Evolutionary conservation across 2,329 filamentous ascomycete species (phyloP), one percentile per base, ranked within the genome.

Genomic region (Alternaria burnsii): DNA sequence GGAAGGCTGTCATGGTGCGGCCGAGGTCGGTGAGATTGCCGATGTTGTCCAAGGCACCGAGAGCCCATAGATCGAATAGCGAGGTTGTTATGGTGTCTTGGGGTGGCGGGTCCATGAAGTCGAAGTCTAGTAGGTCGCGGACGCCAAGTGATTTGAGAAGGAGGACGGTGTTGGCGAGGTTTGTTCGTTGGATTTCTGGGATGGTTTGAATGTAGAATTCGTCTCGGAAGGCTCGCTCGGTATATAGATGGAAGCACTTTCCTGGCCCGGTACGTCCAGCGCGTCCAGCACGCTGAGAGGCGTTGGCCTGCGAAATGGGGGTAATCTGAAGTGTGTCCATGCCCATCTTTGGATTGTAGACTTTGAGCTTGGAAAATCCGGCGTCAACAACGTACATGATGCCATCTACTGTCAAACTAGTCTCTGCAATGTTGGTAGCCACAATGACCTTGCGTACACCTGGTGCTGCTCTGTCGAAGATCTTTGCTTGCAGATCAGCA

Each of bases 281-380:
- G 76, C 95, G 91, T 59, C 95, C 95, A 41, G 95, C 94, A 72
- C 95, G 89, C 76, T 99, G 95, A 4, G 91, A 93, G 5, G 93
- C 91, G 77, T 99, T 99, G 69, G 95, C 95, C 77, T 99, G 95
- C 3, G 94, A 97, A 54, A 99, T 96, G 0, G 95, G 95, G 0
- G 95, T 99, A 68, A 99, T 97, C 74, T 98, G 95, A 14, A 99
- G 86, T 0, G 94, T 97, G 74, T 99, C 95, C 95, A 99, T 99
- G 58, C 95, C 95, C 93, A 99, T 98, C 54, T 94, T 91, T 6
- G 95, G 94, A 72, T 99, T 99, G 81, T 98, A 99, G 5, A 99
- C 95, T 77, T 99, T 99, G 75, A 98, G 87, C 78, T 99, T 99
- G 2, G 93, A 97, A 78, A 94, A 99, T 0, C 95, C 95, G 2